Conservation (phyloP, 2,329 filamentous ascomycete genomes). For the Simplicillium sp. region DNA sequence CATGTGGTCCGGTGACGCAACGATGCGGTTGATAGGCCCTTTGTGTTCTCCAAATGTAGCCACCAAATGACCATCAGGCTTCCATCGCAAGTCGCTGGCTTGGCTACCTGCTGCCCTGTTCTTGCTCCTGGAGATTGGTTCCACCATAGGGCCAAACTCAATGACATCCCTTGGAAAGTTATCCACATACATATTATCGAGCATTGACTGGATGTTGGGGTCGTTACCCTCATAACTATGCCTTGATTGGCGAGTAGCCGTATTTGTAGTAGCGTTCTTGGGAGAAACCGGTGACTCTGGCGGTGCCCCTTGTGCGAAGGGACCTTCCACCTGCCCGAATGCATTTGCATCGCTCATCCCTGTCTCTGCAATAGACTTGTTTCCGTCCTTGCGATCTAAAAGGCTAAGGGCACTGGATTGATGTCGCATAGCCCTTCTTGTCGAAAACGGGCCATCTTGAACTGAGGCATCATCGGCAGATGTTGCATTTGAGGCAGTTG, state of each 20-base stretch:
- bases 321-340: slow-evolving; percentile 50
- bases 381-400: slow-evolving; percentile 48
- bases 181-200: slow-evolving; percentile 77
- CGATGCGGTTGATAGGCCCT: slow-evolving; percentile 70
- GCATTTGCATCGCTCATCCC: slow-evolving; percentile 49
- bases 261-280: slow-evolving; percentile 18
- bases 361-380: slow-evolving; percentile 49
- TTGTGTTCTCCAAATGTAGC: slow-evolving; percentile 85
- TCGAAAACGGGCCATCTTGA: slow-evolving; percentile 31
- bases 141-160: slow-evolving; percentile 73
- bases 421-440: slow-evolving; percentile 39
- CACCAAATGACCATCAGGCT: slow-evolving; percentile 72
- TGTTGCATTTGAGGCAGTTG: slow-evolving; percentile 19
- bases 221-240: slow-evolving; percentile 83
- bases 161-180: slow-evolving; percentile 57
- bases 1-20: slow-evolving; percentile 77
- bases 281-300: slow-evolving; percentile 12
- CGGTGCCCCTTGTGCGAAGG: slow-evolving; percentile 30
- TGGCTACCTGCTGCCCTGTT: slow-evolving; percentile 38
- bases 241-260: slow-evolving; percentile 39
- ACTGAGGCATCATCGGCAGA: slow-evolving; percentile 17
- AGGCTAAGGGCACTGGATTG: slow-evolving; percentile 51
- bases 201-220: slow-evolving; percentile 56
- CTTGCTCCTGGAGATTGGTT: slow-evolving; percentile 52
- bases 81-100: slow-evolving; percentile 52